Base-by-base conservation (phyloP, 306 rosid species). In the Fragaria iinumae region DNA sequence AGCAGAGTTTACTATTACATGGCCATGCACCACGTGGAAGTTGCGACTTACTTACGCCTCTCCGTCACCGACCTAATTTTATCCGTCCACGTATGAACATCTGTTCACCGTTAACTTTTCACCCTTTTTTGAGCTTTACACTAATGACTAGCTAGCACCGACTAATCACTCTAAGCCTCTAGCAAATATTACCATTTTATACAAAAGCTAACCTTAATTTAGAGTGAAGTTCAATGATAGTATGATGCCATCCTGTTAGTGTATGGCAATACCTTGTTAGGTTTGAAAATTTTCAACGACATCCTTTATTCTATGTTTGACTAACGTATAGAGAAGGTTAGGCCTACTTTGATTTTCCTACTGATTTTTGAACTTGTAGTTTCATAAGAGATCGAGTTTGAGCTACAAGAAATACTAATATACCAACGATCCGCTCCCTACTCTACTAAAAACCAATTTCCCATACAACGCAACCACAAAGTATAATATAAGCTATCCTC, bases 51-150 rank as follows among this genome's bases (percentile, higher is more conserved):
- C 5, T 62, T 12, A 25, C 36, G 65, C 12, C 20, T 20, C 13
- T 59, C 12, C 17, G 8, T 60, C 67, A 0, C 23, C 27, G 27
- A 3, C 63, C 67, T 36, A 18, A 25, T 48, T 34, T 20, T 5
- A 48, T 25, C 11, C 21, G 20, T 68, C 83, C 84, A 69, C 84
- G 80, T 84, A 49, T 80, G 82, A 77, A 84, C 71, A 29, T 1
- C 11, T 41, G 39, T 20, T 21, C 20, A 34, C n/a, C n/a, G n/a
- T n/a, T n/a, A n/a, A 76, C 23, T 27, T 75, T 25, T 29, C 32
- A 29, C 32, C 32, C 32, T 29, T 29, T 29, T 29, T 29, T 29
- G 1, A 29, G 32, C 32, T 1, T 29, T 29, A 29, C 32, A 29
- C 32, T 29, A 29, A 29, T 29, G 1, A 29, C 32, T 29, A 2